Evolutionary conservation across 2,329 filamentous ascomycete species (phyloP), one percentile per base, ranked within the genome.

Genomic region (Colletotrichum neosansevieriae): DNA sequence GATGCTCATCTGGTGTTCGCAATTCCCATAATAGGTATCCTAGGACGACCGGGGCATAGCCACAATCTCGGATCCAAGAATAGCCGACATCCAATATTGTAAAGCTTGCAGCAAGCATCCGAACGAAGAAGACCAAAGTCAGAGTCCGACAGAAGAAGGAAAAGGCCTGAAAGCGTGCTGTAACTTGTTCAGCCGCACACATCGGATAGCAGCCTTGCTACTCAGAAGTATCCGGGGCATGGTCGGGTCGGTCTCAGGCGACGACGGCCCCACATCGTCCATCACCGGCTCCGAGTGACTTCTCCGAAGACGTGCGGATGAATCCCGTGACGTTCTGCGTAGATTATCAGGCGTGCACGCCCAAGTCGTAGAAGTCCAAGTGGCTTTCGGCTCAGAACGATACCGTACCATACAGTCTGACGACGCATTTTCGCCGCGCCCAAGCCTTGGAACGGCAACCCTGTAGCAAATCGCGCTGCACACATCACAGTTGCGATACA

Each of bases 201-300:
- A 56, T 60, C 49, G 54, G 49, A 40, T 53, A 49, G 29, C 24
- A 32, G 24, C 21, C 47, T 50, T 32, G 29, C 47, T n/a, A 19
- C 15, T 19, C 2, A 34, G 49, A 29, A n/a, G 17, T 38, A 65
- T 65, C 45, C 21, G 15, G 19, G 34, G 47, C 6, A 42, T n/a
- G 36, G 49, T 44, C n/a, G 29, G 21, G 49, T 44, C n/a, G 34
- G 4, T 47, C 32, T 40, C 40, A 59, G 38, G 38, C 47, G 49
- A 36, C 10, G 9, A 38, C 65, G 61, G 65, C 61, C 65, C 65
- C 65, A 50, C 65, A 54, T 21, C 40, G 12, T 15, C 40, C 32
- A 17, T 24, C 42, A 11, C 51, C 58, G 61, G 50, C 32, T 42
- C 61, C 42, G 61, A 21, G 34, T 34, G 15, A 13, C 13, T 15